Percentiles rank a stretch among this genome's conserved stretches.
These are phyloP conservation scores for Termitomyces sp. DNA, from an alignment of 768 basidiomycete species.

Conservation along the genomic window DNA sequence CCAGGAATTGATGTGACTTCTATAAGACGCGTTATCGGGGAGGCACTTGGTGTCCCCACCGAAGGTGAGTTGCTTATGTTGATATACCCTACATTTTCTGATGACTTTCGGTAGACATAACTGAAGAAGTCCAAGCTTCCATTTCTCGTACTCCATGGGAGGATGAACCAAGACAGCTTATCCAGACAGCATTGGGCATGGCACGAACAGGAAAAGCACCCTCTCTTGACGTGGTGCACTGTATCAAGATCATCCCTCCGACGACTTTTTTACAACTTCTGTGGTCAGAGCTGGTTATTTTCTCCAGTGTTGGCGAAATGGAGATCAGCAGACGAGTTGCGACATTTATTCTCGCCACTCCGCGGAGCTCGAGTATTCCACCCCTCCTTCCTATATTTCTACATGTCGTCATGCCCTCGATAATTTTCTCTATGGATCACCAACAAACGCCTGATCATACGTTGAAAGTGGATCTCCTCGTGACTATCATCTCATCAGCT, in stretches of 20 bases:
- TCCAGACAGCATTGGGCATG: slow-evolving; percentile 51
- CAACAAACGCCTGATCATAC: slow-evolving; percentile 49
- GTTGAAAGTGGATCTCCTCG: slow-evolving; percentile 56
- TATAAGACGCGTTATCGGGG: slow-evolving; percentile 31
- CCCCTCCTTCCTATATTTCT: slow-evolving; percentile 74
- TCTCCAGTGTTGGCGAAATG: slow-evolving; percentile 51
- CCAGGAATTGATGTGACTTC: slow-evolving; percentile 25
- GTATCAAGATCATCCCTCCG: slow-evolving; percentile 52
- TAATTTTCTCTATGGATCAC: slow-evolving; percentile 53
- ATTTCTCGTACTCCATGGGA: slow-evolving; percentile 33
- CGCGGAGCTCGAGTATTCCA: slow-evolving; percentile 43
- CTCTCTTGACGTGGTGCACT: slow-evolving; percentile 59
- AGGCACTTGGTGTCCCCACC: slow-evolving; percentile 30
- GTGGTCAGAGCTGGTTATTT: slow-evolving; percentile 60
- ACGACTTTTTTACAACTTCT: slow-evolving; percentile 58
- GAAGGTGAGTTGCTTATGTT: slow-evolving; percentile 26
- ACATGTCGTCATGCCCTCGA: slow-evolving; percentile 56
- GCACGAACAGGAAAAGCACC: slow-evolving; percentile 62
- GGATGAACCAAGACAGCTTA: slow-evolving; percentile 49
- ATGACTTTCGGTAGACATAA: background rate
- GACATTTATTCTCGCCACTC: slow-evolving; percentile 63
- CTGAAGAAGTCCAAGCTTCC: slow-evolving; percentile 1
- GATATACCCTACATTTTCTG: too few relatives aligned
- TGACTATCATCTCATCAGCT: slow-evolving; percentile 57
- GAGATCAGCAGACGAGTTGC: slow-evolving; percentile 62